Evolutionary conservation across 2,329 filamentous ascomycete species (phyloP).

Genomic region (Herpomyces periplanetae): DNA sequence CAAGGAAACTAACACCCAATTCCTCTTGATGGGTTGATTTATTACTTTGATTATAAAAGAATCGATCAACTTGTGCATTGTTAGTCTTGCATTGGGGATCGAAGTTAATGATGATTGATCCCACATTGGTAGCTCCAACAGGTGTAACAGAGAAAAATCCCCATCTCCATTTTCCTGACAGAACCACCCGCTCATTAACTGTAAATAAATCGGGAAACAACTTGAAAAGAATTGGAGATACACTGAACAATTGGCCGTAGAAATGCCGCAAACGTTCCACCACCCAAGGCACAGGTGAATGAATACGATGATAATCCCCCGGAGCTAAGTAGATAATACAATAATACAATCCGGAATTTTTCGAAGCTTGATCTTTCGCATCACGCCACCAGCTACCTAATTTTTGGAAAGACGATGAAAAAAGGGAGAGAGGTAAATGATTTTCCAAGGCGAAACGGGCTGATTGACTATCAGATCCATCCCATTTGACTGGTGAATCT

Average conservation of each 20-base stretch:
- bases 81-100: slow-evolving; percentile 79
- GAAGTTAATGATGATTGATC: slow-evolving; percentile 86
- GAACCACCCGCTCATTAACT: slow-evolving; percentile 70
- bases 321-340: slow-evolving; percentile 80
- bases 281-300: slow-evolving; percentile 79
- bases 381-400: slow-evolving; percentile 14
- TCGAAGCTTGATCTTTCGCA: slow-evolving; percentile 6
- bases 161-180: slow-evolving; percentile 75
- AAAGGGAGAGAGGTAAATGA: slow-evolving; percentile 22
- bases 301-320: slow-evolving; percentile 92
- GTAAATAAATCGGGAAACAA: slow-evolving; percentile 80
- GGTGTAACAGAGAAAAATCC: slow-evolving; percentile 90
- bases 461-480: slow-evolving; percentile 6
- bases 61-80: slow-evolving; percentile 60
- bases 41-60: slow-evolving; percentile 47
- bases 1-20: slow-evolving; percentile 53
- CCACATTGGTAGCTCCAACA: slow-evolving; percentile 86
- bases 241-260: slow-evolving; percentile 71
- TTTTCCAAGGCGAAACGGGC: slow-evolving; percentile 10
- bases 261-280: slow-evolving; percentile 85
- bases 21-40: slow-evolving; percentile 35
- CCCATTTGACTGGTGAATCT: slow-evolving; percentile 11
- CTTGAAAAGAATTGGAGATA: slow-evolving; percentile 72
- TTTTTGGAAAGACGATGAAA: slow-evolving; percentile 22
- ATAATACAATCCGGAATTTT: slow-evolving; percentile 40